phyloP scores from a whole-genome alignment of 768 basidiomycete species.

The Boletus patriciae region DNA sequence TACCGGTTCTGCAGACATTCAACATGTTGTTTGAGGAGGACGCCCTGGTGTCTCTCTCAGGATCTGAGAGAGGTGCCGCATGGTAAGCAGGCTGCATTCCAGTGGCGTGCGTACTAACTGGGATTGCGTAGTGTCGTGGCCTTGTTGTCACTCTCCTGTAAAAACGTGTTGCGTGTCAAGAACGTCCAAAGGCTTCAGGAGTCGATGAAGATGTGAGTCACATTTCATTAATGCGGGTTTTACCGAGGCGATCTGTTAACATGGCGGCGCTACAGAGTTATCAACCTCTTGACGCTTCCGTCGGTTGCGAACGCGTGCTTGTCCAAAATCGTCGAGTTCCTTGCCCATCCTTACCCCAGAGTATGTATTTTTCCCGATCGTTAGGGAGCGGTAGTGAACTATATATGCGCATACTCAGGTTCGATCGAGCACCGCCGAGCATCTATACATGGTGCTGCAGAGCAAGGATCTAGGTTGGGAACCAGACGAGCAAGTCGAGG shows the following conservation, averaged over 20 bases:
- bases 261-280: slow-evolving; percentile 47
- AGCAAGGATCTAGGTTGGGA: slow-evolving; percentile 64
- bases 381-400: slow-evolving; percentile 8
- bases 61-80: slow-evolving; percentile 45
- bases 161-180: slow-evolving; percentile 69
- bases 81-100: slow-evolving; percentile 44
- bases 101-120: slow-evolving; percentile 14
- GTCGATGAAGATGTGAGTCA: slow-evolving; percentile 77
- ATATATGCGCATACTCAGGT: slow-evolving; percentile 46
- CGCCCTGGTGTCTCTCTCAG: slow-evolving; percentile 49
- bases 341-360: slow-evolving; percentile 78
- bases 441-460: slow-evolving; percentile 76
- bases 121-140: slow-evolving; percentile 46
- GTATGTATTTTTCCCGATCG: slow-evolving; percentile 43
- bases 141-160: slow-evolving; percentile 57
- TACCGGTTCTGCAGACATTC: slow-evolving; percentile 81
- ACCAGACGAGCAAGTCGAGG: slow-evolving; percentile 59
- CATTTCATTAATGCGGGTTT: slow-evolving; percentile 27
- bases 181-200: slow-evolving; percentile 79
- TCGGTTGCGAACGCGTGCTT: slow-evolving; percentile 44
- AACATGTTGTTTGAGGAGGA: slow-evolving; percentile 72
- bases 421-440: slow-evolving; percentile 78
- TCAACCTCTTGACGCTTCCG: slow-evolving; percentile 59
- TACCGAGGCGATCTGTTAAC: slow-evolving; percentile 11
- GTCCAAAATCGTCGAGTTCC: slow-evolving; percentile 53